These are phyloP conservation scores for Metschnikowia gelsemii DNA, from an alignment of 805 yeast species.

Conservation along the genomic window DNA sequence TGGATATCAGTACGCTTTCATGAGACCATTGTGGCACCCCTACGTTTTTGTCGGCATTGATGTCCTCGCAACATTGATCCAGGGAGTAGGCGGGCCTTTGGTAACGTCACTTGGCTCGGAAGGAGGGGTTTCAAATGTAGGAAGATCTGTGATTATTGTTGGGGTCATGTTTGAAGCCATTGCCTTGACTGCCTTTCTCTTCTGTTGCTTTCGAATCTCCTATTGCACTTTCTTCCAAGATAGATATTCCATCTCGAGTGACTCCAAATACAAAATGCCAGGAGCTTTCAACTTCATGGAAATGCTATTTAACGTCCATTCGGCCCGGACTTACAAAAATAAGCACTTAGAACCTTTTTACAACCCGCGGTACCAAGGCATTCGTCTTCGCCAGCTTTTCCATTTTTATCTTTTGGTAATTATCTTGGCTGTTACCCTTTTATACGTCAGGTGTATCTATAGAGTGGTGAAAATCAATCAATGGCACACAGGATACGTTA, in stretches of 20 bases:
- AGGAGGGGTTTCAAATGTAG: slow-evolving; percentile 28
- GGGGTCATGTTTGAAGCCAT: slow-evolving; percentile 38
- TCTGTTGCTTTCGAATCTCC: slow-evolving; percentile 37
- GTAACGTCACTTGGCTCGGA: slow-evolving; percentile 28
- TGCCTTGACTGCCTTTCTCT: slow-evolving; percentile 34
- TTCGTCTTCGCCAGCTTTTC: slow-evolving; percentile 29
- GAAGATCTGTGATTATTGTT: slow-evolving; percentile 36
- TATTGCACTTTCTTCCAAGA: slow-evolving; percentile 32
- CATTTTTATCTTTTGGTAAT: slow-evolving; percentile 35
- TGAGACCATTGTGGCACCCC: slow-evolving; percentile 45
- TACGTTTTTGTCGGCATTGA: slow-evolving; percentile 39
- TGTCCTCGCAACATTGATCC: slow-evolving; percentile 35
- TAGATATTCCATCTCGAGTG: slow-evolving; percentile 15
- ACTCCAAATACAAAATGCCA: slow-evolving; percentile 10
- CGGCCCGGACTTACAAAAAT: slow-evolving; percentile 24
- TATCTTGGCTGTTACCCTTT: slow-evolving; percentile 28
- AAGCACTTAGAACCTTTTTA: slow-evolving; percentile 30
- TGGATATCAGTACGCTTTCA: slow-evolving; percentile 36
- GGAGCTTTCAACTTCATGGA: slow-evolving; percentile 25
- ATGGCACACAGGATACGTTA: slow-evolving; percentile 37
- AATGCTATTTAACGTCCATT: slow-evolving; percentile 27
- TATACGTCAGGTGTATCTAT: slow-evolving; percentile 37
- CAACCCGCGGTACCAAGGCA: slow-evolving; percentile 26
- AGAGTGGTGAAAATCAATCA: slow-evolving; percentile 40
- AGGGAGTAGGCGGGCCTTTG: slow-evolving; percentile 41